phyloP scores from a whole-genome alignment of 257 asterid genomes.

The Penstemon davidsonii region DNA sequence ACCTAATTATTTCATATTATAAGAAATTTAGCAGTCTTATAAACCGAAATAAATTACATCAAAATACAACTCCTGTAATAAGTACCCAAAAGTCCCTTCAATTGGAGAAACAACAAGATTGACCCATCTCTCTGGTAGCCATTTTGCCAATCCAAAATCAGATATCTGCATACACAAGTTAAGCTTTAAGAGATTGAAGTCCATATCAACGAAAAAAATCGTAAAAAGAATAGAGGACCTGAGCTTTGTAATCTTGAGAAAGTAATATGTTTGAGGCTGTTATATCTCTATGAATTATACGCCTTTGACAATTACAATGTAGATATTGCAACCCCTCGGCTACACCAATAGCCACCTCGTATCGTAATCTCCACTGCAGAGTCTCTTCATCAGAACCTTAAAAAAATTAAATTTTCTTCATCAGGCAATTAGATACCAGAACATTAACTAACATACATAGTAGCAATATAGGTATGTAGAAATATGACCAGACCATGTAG shows the following conservation, averaged over 20 bases:
- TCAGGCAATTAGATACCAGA: constrained; percentile 15
- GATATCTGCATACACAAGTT: constrained; percentile 63
- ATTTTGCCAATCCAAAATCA: constrained; percentile 93
- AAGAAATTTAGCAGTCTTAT: neutral
- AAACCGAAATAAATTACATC: neutral
- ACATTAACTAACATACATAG: neutral
- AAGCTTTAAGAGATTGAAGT: neutral
- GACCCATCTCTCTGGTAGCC: constrained; percentile 92
- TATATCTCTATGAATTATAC: constrained; percentile 92
- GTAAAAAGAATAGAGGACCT: constrained; percentile 40
- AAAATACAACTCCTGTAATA: neutral
- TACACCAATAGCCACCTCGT: constrained; percentile 75
- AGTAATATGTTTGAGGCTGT: constrained; percentile 90
- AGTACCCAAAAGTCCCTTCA: constrained; percentile 96
- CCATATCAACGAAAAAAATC: neutral
- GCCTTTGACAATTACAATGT: constrained; percentile 71
- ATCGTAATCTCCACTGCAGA: constrained; percentile 68
- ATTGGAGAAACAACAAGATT: constrained; percentile 88
- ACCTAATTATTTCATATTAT: constrained; percentile 39
- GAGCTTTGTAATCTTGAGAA: constrained; percentile 81
- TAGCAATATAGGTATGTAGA: neutral
- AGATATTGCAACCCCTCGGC: constrained; percentile 91
- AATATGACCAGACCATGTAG: constrained; percentile 80
- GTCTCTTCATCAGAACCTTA: constrained; percentile 51
- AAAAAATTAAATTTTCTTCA: constrained; percentile 31